Evolutionary conservation across 2,329 filamentous ascomycete genomes (phyloP).

Genomic region (Pyrenophora seminiperda): DNA sequence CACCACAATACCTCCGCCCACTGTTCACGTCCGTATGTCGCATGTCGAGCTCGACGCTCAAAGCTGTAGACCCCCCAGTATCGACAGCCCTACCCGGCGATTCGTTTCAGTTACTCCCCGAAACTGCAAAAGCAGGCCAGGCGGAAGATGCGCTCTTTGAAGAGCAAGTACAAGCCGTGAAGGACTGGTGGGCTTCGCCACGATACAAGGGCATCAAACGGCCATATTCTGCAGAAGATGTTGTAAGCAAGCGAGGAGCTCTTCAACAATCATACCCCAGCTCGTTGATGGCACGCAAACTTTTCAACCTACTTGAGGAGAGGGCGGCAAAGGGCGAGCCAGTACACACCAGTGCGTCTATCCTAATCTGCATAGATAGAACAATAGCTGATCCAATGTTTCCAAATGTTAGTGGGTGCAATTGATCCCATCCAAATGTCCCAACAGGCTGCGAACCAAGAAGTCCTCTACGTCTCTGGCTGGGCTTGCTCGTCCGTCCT

Average conservation of each 20-base stretch:
- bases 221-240: constrained; percentile 86
- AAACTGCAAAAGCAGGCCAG: constrained; percentile 74
- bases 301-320: constrained; percentile 87
- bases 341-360: constrained; percentile 81
- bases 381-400: constrained; percentile 35
- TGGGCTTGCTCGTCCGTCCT: constrained; percentile 97
- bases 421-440: constrained; percentile 99
- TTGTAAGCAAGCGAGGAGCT: constrained; percentile 90
- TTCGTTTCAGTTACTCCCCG: constrained; percentile 83
- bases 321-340: constrained; percentile 78
- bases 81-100: constrained; percentile 69
- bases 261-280: constrained; percentile 88
- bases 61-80: constrained; percentile 64
- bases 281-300: constrained; percentile 91
- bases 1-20: constrained; percentile 41
- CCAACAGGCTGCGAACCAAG: constrained; percentile 93
- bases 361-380: constrained; percentile 27
- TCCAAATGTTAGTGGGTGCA: constrained; percentile 73
- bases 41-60: constrained; percentile 61
- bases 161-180: constrained; percentile 80
- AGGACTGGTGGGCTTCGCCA: constrained; percentile 86
- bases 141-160: constrained; percentile 87
- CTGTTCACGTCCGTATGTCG: constrained; percentile 51
- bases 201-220: constrained; percentile 89
- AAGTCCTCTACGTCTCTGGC: constrained; percentile 93